Base-by-base conservation (phyloP, 108 stramenopile genomes). In the Nannochloropsis salina region DNA sequence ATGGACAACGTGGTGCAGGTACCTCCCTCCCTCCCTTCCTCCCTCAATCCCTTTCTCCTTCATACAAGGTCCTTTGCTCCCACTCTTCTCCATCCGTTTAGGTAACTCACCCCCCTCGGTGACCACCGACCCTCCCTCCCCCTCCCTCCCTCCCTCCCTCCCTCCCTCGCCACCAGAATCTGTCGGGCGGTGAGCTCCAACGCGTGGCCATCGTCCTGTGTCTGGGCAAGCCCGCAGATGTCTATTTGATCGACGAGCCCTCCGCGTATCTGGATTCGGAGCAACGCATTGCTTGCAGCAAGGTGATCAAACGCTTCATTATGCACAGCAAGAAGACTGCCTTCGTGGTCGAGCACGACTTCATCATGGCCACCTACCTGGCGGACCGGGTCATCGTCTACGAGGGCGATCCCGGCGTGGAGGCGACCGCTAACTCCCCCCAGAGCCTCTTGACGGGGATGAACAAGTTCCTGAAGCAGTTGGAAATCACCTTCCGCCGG, bases 171-270 rank as follows among this genome's bases (percentile, higher is more conserved):
- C 15, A 15, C n/a, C 97, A 98, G 90, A 95, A 94, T 47, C 89
- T 99, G 21, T 99, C 99, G 0, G 99, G 99, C 45, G 99, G 99
- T 83, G 99, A 99, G 88, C 89, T 99, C 81, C 99, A 99, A 92
- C 95, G 99, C 83, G 95, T 98, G 15, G 99, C 99, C 51, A 97
- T 99, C 81, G 94, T 93, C 15, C 90, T 99, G 44, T 93, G 95
- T 15, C 93, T 99, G 42, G 99, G 99, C 45, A 97, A 93, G 42
- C 97, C 97, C 31, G 98, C 97, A 20, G 95, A 97, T 91, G 96
- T 99, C 11, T 99, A 98, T 87, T 95, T 99, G n/a, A 94, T 99
- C 47, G 99, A 99, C 88, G 99, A 99, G 92, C 99, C 99, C 9
- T 95, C 94, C 43, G 99, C 99, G 22, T 98, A 98, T 90, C 91